A percentile compares a stretch with the other conserved stretches of the same genome.
phyloP scores from a whole-genome alignment of 1,284 basidiomycete genomes.

The Rhodotorula mucilaginosa region DNA sequence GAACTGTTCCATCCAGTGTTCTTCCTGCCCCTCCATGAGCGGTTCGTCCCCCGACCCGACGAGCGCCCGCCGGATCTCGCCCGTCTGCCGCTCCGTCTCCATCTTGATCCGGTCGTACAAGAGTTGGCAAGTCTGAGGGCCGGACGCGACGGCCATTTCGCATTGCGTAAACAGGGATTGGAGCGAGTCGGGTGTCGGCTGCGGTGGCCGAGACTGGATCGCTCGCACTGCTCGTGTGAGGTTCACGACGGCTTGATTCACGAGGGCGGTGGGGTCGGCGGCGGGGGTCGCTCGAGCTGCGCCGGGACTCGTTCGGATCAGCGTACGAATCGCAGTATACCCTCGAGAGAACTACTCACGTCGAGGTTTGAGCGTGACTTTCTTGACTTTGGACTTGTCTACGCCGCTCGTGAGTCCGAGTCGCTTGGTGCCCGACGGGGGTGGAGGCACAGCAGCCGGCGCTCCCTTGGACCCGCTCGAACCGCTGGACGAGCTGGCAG shows the following conservation, averaged over 20 bases:
- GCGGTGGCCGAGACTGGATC: constrained; percentile 39
- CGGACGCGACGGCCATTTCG: constrained; percentile 30
- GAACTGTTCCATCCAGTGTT: constrained; percentile 15
- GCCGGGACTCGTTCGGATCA: neutral
- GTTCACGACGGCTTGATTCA: constrained; percentile 22
- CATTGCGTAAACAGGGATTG: constrained; percentile 43
- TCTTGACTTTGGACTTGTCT: constrained; percentile 23
- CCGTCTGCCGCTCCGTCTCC: constrained; percentile 41
- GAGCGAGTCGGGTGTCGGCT: constrained; percentile 41
- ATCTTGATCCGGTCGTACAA: constrained; percentile 44
- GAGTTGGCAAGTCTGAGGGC: constrained; percentile 20
- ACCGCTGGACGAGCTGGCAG: neutral
- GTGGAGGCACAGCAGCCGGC: neutral
- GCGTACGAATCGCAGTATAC: too few relatives aligned
- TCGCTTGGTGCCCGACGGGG: constrained; percentile 20
- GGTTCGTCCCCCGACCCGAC: neutral
- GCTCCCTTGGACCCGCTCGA: neutral
- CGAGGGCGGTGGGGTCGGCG: constrained; percentile 13
- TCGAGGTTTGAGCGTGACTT: constrained; percentile 26
- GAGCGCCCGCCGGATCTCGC: constrained; percentile 21
- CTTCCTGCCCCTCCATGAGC: constrained; percentile 6
- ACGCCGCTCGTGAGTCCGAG: constrained; percentile 26
- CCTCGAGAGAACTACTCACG: neutral
- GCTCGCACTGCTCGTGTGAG: constrained; percentile 41
- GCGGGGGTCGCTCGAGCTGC: constrained; percentile 14